Evolutionary conservation across 2,329 filamentous ascomycete species (phyloP).

Genomic region (Colletotrichum nymphaeae): DNA sequence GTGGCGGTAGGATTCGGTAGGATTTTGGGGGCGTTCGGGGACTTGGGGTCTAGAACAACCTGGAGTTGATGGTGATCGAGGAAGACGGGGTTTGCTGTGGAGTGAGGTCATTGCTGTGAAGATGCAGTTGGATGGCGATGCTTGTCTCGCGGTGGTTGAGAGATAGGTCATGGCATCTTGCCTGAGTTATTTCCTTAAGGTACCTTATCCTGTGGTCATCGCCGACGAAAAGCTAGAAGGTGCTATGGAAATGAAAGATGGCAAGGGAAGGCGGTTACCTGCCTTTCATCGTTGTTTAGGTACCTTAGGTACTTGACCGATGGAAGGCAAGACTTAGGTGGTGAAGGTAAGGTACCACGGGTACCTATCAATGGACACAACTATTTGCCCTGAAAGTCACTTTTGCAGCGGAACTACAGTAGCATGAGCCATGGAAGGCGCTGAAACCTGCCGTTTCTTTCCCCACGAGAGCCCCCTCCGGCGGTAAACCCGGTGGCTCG

Average conservation of each 20-base stretch:
- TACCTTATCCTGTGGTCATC: too few relatives aligned
- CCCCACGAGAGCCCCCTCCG: neutral
- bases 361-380: too few relatives aligned
- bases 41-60: neutral
- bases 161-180: neutral
- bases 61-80: neutral
- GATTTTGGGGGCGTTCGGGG: slow-evolving; percentile 6
- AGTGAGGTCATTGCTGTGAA: neutral
- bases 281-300: too few relatives aligned
- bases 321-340: too few relatives aligned
- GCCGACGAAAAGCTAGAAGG: too few relatives aligned
- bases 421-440: neutral
- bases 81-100: neutral
- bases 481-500: slow-evolving; percentile 1
- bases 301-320: too few relatives aligned
- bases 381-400: too few relatives aligned
- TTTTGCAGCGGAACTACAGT: neutral
- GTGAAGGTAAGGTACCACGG: too few relatives aligned
- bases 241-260: too few relatives aligned
- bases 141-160: too few relatives aligned
- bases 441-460: neutral
- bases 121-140: too few relatives aligned
- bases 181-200: neutral
- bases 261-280: too few relatives aligned
- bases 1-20: slow-evolving; percentile 15